Evolutionary conservation across 257 asterid species (phyloP).

Genomic region (Oldenlandia corymbosa): DNA sequence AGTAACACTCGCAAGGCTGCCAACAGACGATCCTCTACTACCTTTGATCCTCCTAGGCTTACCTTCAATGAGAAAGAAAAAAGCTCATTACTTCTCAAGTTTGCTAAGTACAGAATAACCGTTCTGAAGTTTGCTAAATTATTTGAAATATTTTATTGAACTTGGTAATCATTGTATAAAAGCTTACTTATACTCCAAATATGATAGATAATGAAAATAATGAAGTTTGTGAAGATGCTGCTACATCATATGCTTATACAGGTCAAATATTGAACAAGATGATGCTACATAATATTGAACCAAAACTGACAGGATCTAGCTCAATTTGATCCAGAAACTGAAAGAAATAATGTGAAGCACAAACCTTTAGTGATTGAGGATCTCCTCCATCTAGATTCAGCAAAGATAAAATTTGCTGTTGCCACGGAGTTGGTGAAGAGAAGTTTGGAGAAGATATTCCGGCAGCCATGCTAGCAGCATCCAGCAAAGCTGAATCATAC

Average conservation of each 20-base stretch:
- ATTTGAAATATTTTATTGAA: background rate
- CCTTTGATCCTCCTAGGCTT: constrained; percentile 67
- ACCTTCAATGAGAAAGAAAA: constrained; percentile 39
- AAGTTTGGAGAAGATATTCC: constrained; percentile 63
- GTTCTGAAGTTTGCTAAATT: background rate
- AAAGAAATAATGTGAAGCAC: constrained; percentile 2
- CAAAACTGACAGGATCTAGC: no score
- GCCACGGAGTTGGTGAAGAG: constrained; percentile 85
- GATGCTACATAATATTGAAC: no score
- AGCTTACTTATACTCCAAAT: background rate
- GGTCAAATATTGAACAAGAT: background rate
- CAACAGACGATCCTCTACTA: constrained; percentile 70
- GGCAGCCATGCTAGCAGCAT: constrained; percentile 90
- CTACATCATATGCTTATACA: background rate
- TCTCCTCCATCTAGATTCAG: constrained; percentile 57
- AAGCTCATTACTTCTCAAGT: constrained; percentile 2
- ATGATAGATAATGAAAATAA: background rate
- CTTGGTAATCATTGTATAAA: background rate
- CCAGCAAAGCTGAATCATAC: constrained; percentile 79
- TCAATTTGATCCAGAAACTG: background rate
- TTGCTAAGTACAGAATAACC: no score
- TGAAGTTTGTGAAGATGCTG: constrained; percentile 1
- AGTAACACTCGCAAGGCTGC: constrained; percentile 78
- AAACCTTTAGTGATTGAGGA: constrained; percentile 68
- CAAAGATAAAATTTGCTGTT: constrained; percentile 45